Evolutionary conservation across 2,329 filamentous ascomycete species (phyloP).

Genomic region (Neopestalotiopsis rosae): DNA sequence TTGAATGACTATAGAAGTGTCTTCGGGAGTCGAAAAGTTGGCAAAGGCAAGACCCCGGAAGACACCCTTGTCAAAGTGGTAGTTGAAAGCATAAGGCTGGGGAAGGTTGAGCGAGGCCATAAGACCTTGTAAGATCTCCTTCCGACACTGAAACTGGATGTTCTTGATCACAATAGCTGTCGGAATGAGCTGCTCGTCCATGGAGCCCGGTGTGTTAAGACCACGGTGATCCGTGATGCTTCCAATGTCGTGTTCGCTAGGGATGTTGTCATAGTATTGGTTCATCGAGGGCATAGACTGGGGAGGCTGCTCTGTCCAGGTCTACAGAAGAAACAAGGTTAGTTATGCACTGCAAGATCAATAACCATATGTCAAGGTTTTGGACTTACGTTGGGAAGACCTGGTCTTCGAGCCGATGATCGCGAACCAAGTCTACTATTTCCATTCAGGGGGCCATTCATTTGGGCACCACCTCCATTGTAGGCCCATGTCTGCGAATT

Average conservation of each 20-base stretch:
- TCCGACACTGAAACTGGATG: slow-evolving; percentile 97
- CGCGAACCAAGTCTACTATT: slow-evolving; percentile 57
- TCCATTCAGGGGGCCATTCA: slow-evolving; percentile 69
- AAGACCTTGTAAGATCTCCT: slow-evolving; percentile 88
- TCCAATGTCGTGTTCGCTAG: slow-evolving; percentile 42
- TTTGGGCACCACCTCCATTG: slow-evolving; percentile 66
- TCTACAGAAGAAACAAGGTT: slow-evolving; percentile 37
- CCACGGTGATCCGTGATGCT: slow-evolving; percentile 39
- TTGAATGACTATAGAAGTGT: slow-evolving; percentile 91
- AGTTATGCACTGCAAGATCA: slow-evolving; percentile 9
- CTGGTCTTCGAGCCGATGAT: slow-evolving; percentile 59
- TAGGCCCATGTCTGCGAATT: slow-evolving; percentile 85
- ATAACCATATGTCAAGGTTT: neutral
- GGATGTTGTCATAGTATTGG: slow-evolving; percentile 41
- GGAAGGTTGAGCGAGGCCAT: slow-evolving; percentile 96
- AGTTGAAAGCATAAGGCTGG: slow-evolving; percentile 98
- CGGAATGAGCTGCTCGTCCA: slow-evolving; percentile 88
- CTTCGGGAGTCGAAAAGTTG: slow-evolving; percentile 95
- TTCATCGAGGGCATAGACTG: slow-evolving; percentile 49
- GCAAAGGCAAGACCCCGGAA: slow-evolving; percentile 96
- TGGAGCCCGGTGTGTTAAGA: slow-evolving; percentile 48
- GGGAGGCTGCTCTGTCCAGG: slow-evolving; percentile 55
- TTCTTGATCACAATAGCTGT: slow-evolving; percentile 99
- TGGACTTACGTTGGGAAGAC: slow-evolving; percentile 74
- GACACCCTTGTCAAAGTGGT: slow-evolving; percentile 98